Base-by-base conservation (phyloP, 2,329 filamentous ascomycete genomes). In the Ascochyta pisi region DNA sequence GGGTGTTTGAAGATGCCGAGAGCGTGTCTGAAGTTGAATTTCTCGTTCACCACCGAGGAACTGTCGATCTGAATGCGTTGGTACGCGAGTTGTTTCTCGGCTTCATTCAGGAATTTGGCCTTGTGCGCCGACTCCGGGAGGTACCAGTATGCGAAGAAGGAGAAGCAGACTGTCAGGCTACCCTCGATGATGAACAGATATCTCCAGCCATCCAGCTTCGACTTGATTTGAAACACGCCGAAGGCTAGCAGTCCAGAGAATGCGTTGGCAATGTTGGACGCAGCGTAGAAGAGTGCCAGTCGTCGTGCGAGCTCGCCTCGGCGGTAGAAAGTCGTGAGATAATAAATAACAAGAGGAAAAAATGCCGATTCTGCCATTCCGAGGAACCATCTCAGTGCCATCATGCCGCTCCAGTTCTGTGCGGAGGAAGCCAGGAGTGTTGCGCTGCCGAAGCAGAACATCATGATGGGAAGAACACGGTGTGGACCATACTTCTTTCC, bases 61-160 rank as follows among this genome's bases (percentile, higher is more conserved):
- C 85, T 89, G 70, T 94, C 90, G 47, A 91, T 82, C 60, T 89
- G 87, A 60, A 92, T 89, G n/a, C 90, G 86, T 66, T 86, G 84
- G 66, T 86, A 88, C 3, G 89, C 90, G 0, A 92, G 81, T 8
- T 80, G 78, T 66, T 86, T 88, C 70, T 93, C 88, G 1, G 86
- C 84, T 2, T 83, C 79, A 53, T 74, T 86, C 19, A 92, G 79
- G 66, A 92, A 92, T 1, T 73, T 79, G 1, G 89, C 89, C 60
- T 86, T 82, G 33, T 84, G 81, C 0, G 88, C 86, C 42, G 83
- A 87, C 50, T 75, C 79, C 0, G 90, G 90, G 1, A 93, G 82
- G 65, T 89, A 91, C 76, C 83, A 87, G 73, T 82, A 90, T 0
- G 88, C 87, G 63, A 92, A 86, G 51, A 83, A 63, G 13, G 88